phyloP scores from a whole-genome alignment of 306 rosid genomes.

The Rosa lucieae region DNA sequence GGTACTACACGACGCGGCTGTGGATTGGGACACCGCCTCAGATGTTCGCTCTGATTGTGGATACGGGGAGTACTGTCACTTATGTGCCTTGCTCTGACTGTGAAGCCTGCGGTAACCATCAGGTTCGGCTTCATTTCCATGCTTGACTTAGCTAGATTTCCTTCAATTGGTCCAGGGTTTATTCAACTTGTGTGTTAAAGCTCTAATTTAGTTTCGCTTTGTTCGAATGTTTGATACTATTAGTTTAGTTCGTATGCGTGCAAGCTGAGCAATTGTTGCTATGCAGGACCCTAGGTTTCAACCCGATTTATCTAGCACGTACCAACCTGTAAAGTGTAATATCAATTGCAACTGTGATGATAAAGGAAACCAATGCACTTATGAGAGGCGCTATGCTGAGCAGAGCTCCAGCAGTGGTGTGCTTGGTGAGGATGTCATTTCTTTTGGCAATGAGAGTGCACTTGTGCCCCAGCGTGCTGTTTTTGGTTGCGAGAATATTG shows the following conservation, averaged over 20 bases:
- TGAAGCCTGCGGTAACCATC: conserved; percentile 42
- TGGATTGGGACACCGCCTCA: conserved; percentile 53
- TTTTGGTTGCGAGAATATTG: conserved; percentile 52
- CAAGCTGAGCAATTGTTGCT: neutral
- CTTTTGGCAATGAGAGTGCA: conserved; percentile 49
- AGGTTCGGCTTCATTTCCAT: conserved; percentile 35
- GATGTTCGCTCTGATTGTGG: conserved; percentile 50
- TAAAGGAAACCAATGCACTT: conserved; percentile 42
- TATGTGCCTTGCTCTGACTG: conserved; percentile 54
- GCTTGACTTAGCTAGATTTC: neutral
- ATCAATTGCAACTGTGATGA: conserved; percentile 42
- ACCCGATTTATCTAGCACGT: conserved; percentile 40
- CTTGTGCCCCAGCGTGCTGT: conserved; percentile 53
- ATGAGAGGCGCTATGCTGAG: conserved; percentile 55
- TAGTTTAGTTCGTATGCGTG: neutral
- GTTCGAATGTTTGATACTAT: neutral
- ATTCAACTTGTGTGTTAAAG: neutral
- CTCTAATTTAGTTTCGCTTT: neutral
- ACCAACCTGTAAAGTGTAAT: conserved; percentile 47
- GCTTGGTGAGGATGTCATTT: conserved; percentile 44
- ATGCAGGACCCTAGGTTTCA: conserved; percentile 52
- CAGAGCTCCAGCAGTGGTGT: conserved; percentile 56
- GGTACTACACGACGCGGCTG: conserved; percentile 51
- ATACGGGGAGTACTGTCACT: conserved; percentile 55
- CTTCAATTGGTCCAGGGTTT: neutral